A percentile compares a stretch with the other conserved stretches of the same genome.
Conservation (phyloP, 176 grass and related monocot species). For the Musa acuminata region DNA sequence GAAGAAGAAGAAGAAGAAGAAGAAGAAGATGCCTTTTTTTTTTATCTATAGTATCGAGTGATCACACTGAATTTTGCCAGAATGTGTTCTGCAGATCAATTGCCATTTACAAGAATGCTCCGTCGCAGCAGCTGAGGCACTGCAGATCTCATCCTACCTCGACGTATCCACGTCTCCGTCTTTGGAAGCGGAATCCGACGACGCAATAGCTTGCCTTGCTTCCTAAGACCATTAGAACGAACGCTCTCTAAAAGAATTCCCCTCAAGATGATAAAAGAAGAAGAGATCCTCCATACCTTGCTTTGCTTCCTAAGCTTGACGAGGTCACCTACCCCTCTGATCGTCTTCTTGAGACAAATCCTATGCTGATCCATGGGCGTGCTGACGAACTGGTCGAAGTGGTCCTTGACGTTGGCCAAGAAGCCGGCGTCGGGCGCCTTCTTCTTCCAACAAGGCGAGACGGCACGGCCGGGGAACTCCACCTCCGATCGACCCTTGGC, state of each 20-base stretch:
- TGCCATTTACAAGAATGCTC: neutral
- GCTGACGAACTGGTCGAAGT: slow-evolving; percentile 3
- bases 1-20: too few relatives aligned
- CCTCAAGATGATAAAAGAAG: neutral
- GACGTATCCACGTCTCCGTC: neutral
- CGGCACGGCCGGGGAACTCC: neutral
- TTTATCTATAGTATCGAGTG: too few relatives aligned
- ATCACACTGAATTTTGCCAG: too few relatives aligned
- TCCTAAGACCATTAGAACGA: too few relatives aligned
- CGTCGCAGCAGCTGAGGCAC: too few relatives aligned
- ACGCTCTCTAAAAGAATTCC: too few relatives aligned
- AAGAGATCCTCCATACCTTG: neutral
- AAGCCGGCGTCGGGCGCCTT: slow-evolving; percentile 4
- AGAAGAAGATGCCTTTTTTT: too few relatives aligned
- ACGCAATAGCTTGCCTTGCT: too few relatives aligned
- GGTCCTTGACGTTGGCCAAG: slow-evolving; percentile 7
- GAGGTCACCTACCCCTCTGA: neutral
- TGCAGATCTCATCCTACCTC: too few relatives aligned
- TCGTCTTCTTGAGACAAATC: slow-evolving; percentile 19
- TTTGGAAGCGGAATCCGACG: neutral
- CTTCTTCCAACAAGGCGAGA: slow-evolving; percentile 17
- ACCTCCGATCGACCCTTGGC: neutral
- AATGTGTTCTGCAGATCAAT: neutral
- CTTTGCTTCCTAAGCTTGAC: neutral
- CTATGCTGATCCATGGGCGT: slow-evolving; percentile 17